Evolutionary conservation across 345 rosid species (phyloP).

Genomic region (Diplotaxis tenuifolia): DNA sequence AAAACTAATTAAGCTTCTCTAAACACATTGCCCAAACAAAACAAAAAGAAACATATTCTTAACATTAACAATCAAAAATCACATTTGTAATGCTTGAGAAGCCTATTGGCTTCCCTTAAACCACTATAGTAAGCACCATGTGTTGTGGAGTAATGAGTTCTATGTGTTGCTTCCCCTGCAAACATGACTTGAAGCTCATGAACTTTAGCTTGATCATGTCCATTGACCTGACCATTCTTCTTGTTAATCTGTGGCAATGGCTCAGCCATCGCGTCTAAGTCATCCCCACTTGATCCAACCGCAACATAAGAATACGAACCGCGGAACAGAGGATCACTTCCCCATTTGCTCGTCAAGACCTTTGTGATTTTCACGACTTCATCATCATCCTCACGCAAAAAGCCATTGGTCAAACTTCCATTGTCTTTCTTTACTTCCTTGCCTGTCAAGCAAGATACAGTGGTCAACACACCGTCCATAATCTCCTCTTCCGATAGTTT

Average conservation of each 20-base stretch:
- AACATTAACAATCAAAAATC: constrained; percentile 39
- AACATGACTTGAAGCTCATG: constrained; percentile 67
- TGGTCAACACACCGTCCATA: constrained; percentile 56
- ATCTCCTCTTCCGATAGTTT: constrained; percentile 70
- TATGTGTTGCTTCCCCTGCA: constrained; percentile 98
- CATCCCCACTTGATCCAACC: constrained; percentile 91
- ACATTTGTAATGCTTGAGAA: constrained; percentile 78
- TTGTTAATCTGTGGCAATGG: constrained; percentile 59
- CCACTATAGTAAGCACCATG: constrained; percentile 98
- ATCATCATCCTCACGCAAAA: constrained; percentile 39
- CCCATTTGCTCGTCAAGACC: constrained; percentile 89
- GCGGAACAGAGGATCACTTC: constrained; percentile 73
- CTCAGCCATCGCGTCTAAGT: constrained; percentile 75
- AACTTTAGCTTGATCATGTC: constrained; percentile 22
- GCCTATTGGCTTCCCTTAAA: constrained; percentile 91
- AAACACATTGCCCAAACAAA: constrained; percentile 20
- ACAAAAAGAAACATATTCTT: constrained; percentile 19
- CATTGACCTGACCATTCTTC: constrained; percentile 29
- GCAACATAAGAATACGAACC: constrained; percentile 89
- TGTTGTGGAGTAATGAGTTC: constrained; percentile 94
- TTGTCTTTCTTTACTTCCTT: constrained; percentile 28
- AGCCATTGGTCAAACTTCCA: constrained; percentile 42
- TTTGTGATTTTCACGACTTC: constrained; percentile 43
- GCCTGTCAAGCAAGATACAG: constrained; percentile 52
- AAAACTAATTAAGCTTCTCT: constrained; percentile 32